phyloP scores from a whole-genome alignment of 495 filamentous ascomycete species.

The Pyrenopolyporus hunteri region DNA sequence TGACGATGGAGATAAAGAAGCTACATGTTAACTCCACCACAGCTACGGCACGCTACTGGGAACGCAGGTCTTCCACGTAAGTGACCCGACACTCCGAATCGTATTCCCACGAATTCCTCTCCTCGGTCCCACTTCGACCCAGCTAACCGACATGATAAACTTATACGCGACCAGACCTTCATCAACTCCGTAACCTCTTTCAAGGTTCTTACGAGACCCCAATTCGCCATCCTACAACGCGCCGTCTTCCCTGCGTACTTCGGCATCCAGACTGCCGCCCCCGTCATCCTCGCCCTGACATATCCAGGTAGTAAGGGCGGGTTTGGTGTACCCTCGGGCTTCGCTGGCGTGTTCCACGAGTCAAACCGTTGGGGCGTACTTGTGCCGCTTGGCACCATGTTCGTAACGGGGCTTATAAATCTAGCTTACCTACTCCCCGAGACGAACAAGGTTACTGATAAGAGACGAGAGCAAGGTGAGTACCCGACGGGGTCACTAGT shows the following conservation, averaged over 20 bases:
- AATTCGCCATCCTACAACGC: constrained; percentile 80
- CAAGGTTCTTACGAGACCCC: constrained; percentile 72
- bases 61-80: constrained; percentile 78
- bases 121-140: neutral
- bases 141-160: neutral
- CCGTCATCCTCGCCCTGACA: constrained; percentile 77
- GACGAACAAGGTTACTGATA: constrained; percentile 72
- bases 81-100: constrained; percentile 3
- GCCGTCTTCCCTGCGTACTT: constrained; percentile 89
- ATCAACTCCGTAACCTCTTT: constrained; percentile 77
- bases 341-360: constrained; percentile 61
- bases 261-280: constrained; percentile 74
- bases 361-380: constrained; percentile 64
- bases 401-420: constrained; percentile 70
- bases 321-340: constrained; percentile 47
- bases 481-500: neutral
- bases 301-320: constrained; percentile 62
- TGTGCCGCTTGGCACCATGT: constrained; percentile 68
- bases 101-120: neutral
- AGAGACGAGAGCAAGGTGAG: constrained; percentile 77
- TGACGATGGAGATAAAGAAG: neutral
- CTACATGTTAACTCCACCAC: constrained; percentile 13
- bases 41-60: constrained; percentile 84
- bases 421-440: constrained; percentile 69
- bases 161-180: constrained; percentile 65